Base-by-base conservation (phyloP, 768 basidiomycete species). In the Trametes cingulata region DNA sequence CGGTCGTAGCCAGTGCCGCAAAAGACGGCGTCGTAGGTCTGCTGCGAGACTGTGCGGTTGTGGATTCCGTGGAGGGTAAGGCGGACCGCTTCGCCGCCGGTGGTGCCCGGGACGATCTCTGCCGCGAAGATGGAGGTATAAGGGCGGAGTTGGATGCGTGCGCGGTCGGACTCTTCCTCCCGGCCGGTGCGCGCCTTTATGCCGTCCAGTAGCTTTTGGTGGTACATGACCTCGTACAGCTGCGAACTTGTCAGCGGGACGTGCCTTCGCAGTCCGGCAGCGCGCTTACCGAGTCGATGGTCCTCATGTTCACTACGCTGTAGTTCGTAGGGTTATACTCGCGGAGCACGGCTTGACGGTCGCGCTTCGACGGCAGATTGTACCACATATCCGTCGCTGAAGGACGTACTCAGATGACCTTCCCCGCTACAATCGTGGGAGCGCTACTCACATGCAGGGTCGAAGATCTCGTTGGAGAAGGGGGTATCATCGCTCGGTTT, bases 1-100 rank as follows among this genome's bases (percentile, higher is more conserved):
- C 81, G 76, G 57, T 82, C 77, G 66, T 84, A 84, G 13, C 82
- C 83, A 12, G 83, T 84, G 2, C 81, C 82, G 67, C 79, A 82
- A 52, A 84, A 68, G 65, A 84, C 67, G 25, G 69, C 74, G 65
- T 84, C 80, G 68, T 83, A 84, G 24, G 67, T 67, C 36, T 65
- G 58, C 46, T 74, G 69, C 13, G 67, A 62, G 56, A 72, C 64
- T 14, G 72, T 66, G 12, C 69, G 71, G n/a, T 72, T 74, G 47
- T 79, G 68, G 9, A 75, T 62, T 65, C 80, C 74, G 66, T 76
- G 74, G 35, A 74, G 64, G 20, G 63, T 66, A 42, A 80, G 67
- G 12, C 50, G 68, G 52, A 73, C 61, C 13, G 76, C 19, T 15
- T 65, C 64, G 52, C 25, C 49, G 19, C 8, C 43, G 7, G 52